Conservation (phyloP, 176 grass and related monocot genomes). For the Carex parvula region DNA sequence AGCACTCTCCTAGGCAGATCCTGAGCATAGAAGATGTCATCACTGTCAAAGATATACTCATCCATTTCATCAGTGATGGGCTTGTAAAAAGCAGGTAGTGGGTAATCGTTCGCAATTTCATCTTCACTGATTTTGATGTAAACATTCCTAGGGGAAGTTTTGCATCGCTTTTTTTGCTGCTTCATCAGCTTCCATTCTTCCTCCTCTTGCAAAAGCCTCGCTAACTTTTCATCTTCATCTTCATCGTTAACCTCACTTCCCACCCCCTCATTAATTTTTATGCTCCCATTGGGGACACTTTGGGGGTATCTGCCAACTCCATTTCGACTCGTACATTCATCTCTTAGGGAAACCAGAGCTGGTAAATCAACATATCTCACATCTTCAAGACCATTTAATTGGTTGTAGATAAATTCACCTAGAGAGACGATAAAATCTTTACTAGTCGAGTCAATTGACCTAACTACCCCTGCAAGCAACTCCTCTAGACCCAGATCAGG, state of each 20-base stretch:
- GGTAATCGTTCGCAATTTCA: conserved; percentile 97
- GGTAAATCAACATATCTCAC: conserved; percentile 54
- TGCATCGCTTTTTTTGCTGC: conserved; percentile 60
- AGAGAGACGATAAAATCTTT: conserved; percentile 84
- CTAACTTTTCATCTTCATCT: conserved; percentile 81
- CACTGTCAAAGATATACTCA: conserved; percentile 90
- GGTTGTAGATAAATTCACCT: conserved; percentile 86
- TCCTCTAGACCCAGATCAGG: conserved; percentile 71
- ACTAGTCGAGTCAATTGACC: conserved; percentile 65
- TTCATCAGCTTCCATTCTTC: conserved; percentile 98
- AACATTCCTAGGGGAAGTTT: conserved; percentile 66
- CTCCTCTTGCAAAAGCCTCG: conserved; percentile 83
- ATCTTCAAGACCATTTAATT: conserved; percentile 81
- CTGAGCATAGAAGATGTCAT: conserved; percentile 55
- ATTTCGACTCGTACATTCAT: conserved; percentile 77
- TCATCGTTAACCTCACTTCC: conserved; percentile 39
- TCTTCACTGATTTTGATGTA: conserved; percentile 98
- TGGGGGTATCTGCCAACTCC: conserved; percentile 34
- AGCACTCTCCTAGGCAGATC: conserved; percentile 89
- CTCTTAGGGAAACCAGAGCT: conserved; percentile 78
- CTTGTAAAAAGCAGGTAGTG: conserved; percentile 95
- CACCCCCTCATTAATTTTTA: conserved; percentile 68
- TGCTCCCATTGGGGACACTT: conserved; percentile 52
- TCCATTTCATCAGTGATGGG: conserved; percentile 86
- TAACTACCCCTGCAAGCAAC: conserved; percentile 87